Evolutionary conservation across 768 basidiomycete species (phyloP).

Genomic region (Phlebiopsis gigantea): DNA sequence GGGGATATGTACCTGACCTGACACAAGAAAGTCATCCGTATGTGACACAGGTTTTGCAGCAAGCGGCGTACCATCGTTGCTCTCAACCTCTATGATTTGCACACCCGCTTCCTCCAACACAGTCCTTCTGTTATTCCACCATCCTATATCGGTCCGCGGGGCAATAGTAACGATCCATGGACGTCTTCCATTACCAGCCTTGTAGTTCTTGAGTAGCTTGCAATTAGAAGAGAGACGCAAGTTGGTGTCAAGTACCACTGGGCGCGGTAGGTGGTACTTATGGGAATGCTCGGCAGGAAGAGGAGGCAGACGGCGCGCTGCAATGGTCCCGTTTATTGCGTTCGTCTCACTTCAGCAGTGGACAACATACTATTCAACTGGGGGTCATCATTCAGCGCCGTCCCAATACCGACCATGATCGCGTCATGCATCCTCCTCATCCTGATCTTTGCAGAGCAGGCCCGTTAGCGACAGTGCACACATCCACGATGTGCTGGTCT

Average conservation of each 20-base stretch:
- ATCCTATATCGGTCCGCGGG: constrained; percentile 19
- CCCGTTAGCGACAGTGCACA: background rate
- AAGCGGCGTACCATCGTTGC: background rate
- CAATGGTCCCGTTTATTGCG: background rate
- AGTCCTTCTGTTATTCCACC: constrained; percentile 30
- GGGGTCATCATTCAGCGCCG: constrained; percentile 87
- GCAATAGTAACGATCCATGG: constrained; percentile 67
- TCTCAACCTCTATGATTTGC: constrained; percentile 47
- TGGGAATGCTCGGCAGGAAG: constrained; percentile 22
- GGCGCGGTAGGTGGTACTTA: constrained; percentile 53
- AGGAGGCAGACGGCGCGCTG: constrained; percentile 55
- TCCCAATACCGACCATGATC: constrained; percentile 88
- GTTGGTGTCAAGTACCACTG: constrained; percentile 76
- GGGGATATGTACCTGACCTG: constrained; percentile 40
- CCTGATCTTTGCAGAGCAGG: constrained; percentile 37
- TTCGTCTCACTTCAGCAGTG: too few relatives aligned
- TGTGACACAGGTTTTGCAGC: background rate
- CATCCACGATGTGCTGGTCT: constrained; percentile 14
- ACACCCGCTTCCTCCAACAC: constrained; percentile 65
- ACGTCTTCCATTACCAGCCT: constrained; percentile 50
- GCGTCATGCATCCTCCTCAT: constrained; percentile 90
- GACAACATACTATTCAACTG: constrained; percentile 76
- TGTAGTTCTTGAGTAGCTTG: constrained; percentile 67
- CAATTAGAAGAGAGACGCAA: constrained; percentile 62
- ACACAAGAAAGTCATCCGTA: background rate